phyloP scores from a whole-genome alignment of 345 rosid genomes.

The Camelina neglecta region DNA sequence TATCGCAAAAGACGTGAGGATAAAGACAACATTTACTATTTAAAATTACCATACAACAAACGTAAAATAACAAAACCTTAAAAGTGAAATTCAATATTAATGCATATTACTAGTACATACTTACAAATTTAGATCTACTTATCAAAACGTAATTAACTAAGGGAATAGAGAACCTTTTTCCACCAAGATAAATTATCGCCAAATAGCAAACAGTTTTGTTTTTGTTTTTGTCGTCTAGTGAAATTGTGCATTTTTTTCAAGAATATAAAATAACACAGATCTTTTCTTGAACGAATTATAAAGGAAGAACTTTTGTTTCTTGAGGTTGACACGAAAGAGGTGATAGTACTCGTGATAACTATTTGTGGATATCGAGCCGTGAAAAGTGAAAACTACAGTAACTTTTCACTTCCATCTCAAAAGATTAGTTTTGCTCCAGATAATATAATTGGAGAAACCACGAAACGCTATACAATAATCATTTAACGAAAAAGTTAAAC shows the following conservation, averaged over 20 bases:
- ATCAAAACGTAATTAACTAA: neutral
- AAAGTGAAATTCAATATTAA: neutral
- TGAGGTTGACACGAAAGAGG: slow-evolving; percentile 33
- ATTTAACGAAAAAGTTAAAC: neutral
- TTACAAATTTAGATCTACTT: neutral
- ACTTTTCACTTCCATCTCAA: slow-evolving; percentile 31
- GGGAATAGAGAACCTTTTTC: neutral
- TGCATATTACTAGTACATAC: neutral
- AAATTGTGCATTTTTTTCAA: neutral
- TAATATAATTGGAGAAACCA: neutral
- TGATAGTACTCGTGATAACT: slow-evolving; percentile 36
- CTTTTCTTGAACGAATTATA: neutral
- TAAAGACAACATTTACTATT: slow-evolving; percentile 20
- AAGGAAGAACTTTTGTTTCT: slow-evolving; percentile 3
- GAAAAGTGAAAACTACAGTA: slow-evolving; percentile 36
- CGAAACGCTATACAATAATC: neutral
- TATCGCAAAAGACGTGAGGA: slow-evolving; percentile 33
- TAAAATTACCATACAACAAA: neutral
- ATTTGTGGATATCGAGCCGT: slow-evolving; percentile 12
- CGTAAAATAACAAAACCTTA: neutral
- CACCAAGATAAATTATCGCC: neutral
- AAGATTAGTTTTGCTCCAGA: neutral
- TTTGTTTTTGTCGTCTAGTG: slow-evolving; percentile 6
- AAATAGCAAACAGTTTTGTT: neutral
- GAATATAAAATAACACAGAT: neutral